phyloP scores from a whole-genome alignment of 371 early-diverging fungal genomes.

The Rhizomucor miehei region DNA sequence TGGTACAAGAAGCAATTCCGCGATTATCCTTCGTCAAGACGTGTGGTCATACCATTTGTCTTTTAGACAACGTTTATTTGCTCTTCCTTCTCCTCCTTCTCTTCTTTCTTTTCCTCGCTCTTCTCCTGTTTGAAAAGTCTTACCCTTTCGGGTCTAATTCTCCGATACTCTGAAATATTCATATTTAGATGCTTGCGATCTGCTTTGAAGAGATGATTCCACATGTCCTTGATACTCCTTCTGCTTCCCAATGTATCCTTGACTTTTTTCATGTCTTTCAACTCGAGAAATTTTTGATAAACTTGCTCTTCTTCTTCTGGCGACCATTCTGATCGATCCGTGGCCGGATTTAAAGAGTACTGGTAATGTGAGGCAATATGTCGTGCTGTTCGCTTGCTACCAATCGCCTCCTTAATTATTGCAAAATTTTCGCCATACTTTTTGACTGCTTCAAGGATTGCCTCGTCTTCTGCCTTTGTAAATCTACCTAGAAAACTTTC shows the following conservation, averaged over 20 bases:
- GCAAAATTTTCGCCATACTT: constrained; percentile 35
- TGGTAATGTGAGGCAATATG: constrained; percentile 42
- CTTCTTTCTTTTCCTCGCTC: constrained; percentile 1
- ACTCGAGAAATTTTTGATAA: constrained; percentile 9
- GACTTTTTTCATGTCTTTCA: constrained; percentile 22
- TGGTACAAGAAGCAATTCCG: constrained; percentile 59
- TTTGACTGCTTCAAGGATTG: constrained; percentile 26
- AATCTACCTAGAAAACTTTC: constrained; percentile 22
- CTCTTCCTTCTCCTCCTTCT: constrained; percentile 1
- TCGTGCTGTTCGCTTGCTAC: constrained; percentile 32
- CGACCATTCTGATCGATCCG: constrained; percentile 41
- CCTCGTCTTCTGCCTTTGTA: constrained; percentile 25
- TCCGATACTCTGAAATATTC: not conserved
- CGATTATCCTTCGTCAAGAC: constrained; percentile 50
- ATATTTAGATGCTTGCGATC: not conserved
- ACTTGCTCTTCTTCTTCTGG: constrained; percentile 19
- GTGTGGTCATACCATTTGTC: constrained; percentile 61
- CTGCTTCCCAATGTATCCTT: constrained; percentile 15
- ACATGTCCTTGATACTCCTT: constrained; percentile 37
- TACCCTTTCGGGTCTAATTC: no score
- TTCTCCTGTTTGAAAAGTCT: not conserved
- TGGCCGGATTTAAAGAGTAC: constrained; percentile 20
- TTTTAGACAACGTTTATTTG: constrained; percentile 20
- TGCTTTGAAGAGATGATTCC: constrained; percentile 27
- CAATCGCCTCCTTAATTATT: constrained; percentile 21